Evolutionary conservation across 495 filamentous ascomycete genomes (phyloP).

Genomic region (Evansstolkia leycettana): DNA sequence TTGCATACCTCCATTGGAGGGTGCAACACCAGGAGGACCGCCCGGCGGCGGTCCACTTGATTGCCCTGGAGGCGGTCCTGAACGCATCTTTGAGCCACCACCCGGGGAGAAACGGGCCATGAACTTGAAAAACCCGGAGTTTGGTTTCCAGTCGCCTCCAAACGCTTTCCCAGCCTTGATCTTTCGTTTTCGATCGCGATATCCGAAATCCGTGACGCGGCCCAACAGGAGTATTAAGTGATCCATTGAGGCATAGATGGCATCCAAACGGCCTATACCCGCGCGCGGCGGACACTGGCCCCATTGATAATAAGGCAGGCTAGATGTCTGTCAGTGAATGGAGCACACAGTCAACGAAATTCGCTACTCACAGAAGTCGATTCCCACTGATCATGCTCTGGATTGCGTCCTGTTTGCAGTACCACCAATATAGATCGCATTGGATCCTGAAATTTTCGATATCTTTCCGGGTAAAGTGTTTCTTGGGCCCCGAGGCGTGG

Average conservation of each 20-base stretch:
- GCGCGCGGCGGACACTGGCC: constrained; percentile 75
- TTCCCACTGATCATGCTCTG: constrained; percentile 86
- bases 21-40: neutral
- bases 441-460: constrained; percentile 68
- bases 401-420: constrained; percentile 80
- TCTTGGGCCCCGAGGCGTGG: constrained; percentile 8
- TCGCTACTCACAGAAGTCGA: constrained; percentile 67
- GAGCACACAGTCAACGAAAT: neutral
- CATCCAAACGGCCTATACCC: constrained; percentile 62
- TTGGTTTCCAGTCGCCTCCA: constrained; percentile 47
- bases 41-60: constrained; percentile 7
- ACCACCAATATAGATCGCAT: constrained; percentile 95
- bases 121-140: constrained; percentile 34
- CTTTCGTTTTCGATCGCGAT: constrained; percentile 69
- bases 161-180: constrained; percentile 35
- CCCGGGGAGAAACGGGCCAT: constrained; percentile 26
- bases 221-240: constrained; percentile 74
- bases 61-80: constrained; percentile 16
- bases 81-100: constrained; percentile 14
- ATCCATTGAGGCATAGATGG: constrained; percentile 77
- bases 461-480: constrained; percentile 52
- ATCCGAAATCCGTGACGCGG: constrained; percentile 69
- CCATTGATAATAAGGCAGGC: constrained; percentile 71
- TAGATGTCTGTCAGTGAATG: constrained; percentile 21
- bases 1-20: neutral